These are phyloP conservation scores for Dictyostelium intermedium DNA, from an alignment of 78 protist species.

Conservation along the genomic window DNA sequence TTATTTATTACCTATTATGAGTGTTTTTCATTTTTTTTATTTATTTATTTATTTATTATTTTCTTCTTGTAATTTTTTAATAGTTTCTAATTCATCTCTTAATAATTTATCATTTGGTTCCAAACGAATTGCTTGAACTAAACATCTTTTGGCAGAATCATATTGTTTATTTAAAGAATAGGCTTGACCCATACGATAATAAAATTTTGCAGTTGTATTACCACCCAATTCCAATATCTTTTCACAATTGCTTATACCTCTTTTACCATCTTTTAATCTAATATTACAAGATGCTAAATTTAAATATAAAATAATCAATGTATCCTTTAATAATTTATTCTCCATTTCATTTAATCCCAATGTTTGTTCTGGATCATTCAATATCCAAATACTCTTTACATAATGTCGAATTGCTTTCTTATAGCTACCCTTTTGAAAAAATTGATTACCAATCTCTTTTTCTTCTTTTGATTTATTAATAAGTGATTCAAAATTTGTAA, in stretches of 20 bases:
- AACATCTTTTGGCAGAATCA: constrained; percentile 51
- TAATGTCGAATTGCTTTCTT: constrained; percentile 50
- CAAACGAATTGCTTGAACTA: constrained; percentile 68
- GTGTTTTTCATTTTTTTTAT: too few relatives aligned
- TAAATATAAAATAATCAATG: constrained; percentile 49
- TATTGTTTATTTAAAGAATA: constrained; percentile 61
- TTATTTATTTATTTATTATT: not conserved
- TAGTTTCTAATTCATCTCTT: constrained; percentile 58
- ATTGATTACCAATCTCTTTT: constrained; percentile 53
- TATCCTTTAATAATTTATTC: constrained; percentile 2
- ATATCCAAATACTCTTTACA: constrained; percentile 60
- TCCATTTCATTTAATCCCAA: not conserved
- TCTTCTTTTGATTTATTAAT: constrained; percentile 18
- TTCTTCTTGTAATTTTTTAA: constrained; percentile 22
- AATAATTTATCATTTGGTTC: constrained; percentile 49
- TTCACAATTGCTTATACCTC: constrained; percentile 60
- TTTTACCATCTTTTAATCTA: constrained; percentile 54
- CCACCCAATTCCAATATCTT: constrained; percentile 48
- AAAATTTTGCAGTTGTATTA: constrained; percentile 52
- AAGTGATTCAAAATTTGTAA: not conserved
- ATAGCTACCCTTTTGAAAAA: not conserved
- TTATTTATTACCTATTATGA: too few relatives aligned
- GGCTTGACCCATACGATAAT: constrained; percentile 70
- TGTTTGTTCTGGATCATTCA: constrained; percentile 30
- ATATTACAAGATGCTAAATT: constrained; percentile 62